Conservation (phyloP, 352 stramenopile species). For the Blastocystis hominis region DNA sequence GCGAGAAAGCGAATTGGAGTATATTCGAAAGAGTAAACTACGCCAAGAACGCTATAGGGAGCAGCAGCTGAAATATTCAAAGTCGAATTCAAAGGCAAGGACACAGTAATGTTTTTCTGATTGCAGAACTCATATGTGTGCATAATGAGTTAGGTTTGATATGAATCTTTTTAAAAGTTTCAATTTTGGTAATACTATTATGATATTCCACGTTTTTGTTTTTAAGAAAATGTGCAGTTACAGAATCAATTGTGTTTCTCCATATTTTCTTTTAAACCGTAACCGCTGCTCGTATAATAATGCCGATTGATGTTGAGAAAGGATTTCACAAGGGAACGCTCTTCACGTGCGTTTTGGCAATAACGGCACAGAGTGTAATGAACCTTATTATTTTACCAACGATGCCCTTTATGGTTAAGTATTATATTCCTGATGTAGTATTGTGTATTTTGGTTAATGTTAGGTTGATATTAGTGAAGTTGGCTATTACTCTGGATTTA, state of each 20-base stretch:
- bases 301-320: slow-evolving; percentile 32
- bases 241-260: not conserved
- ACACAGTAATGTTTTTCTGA: too few relatives aligned
- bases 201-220: too few relatives aligned
- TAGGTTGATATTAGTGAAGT: slow-evolving; percentile 44
- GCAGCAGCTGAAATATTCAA: too few relatives aligned
- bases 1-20: too few relatives aligned
- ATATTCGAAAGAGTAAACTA: too few relatives aligned
- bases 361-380: not conserved
- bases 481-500: slow-evolving; percentile 40
- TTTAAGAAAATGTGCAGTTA: too few relatives aligned
- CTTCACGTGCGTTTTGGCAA: not conserved
- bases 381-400: not conserved
- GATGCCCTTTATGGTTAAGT: slow-evolving; percentile 15
- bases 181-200: too few relatives aligned
- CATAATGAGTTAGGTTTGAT: too few relatives aligned
- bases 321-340: slow-evolving; percentile 28
- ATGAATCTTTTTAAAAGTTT: not conserved
- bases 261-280: not conserved
- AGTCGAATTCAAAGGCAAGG: too few relatives aligned
- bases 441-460: not conserved
- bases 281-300: not conserved
- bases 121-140: too few relatives aligned
- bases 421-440: slow-evolving; percentile 35
- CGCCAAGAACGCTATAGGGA: too few relatives aligned